A percentile compares a stretch with the other conserved stretches of the same genome.
Evolutionary conservation across 768 basidiomycete species (phyloP).

Genomic region (Mycena rosella): DNA sequence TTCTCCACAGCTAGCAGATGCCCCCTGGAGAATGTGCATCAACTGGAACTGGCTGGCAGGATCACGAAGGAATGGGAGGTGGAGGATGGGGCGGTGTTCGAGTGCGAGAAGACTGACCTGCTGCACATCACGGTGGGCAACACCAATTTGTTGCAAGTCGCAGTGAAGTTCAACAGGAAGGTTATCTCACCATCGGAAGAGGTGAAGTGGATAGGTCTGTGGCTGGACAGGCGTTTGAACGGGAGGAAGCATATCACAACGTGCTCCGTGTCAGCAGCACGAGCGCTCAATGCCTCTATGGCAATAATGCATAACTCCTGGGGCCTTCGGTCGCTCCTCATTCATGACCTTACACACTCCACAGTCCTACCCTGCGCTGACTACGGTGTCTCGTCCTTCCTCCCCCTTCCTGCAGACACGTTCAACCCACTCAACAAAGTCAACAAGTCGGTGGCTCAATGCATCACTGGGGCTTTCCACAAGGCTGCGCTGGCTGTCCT

Average conservation of each 20-base stretch:
- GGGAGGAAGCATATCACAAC: neutral
- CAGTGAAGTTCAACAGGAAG: neutral
- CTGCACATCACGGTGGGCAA: neutral
- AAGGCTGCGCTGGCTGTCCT: neutral
- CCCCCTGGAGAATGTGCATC: neutral
- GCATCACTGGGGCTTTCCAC: conserved; percentile 1
- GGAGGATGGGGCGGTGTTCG: neutral
- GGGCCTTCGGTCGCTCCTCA: conserved; percentile 1
- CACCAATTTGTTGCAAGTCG: too few species aligned
- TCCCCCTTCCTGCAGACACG: neutral
- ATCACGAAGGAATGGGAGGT: neutral
- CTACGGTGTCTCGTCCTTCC: conserved; percentile 7
- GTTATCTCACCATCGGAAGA: neutral
- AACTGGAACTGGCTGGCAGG: neutral
- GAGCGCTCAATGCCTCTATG: neutral
- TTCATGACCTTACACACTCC: neutral
- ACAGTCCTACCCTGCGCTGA: conserved; percentile 8
- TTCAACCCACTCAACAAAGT: neutral
- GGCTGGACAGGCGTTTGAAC: neutral
- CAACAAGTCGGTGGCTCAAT: conserved; percentile 4
- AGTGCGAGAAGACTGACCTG: neutral
- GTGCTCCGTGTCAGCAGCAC: neutral
- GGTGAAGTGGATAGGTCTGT: neutral
- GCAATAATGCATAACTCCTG: neutral
- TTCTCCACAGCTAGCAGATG: neutral